phyloP scores from a whole-genome alignment of 2,329 filamentous ascomycete genomes.

The Curvularia lunata region DNA sequence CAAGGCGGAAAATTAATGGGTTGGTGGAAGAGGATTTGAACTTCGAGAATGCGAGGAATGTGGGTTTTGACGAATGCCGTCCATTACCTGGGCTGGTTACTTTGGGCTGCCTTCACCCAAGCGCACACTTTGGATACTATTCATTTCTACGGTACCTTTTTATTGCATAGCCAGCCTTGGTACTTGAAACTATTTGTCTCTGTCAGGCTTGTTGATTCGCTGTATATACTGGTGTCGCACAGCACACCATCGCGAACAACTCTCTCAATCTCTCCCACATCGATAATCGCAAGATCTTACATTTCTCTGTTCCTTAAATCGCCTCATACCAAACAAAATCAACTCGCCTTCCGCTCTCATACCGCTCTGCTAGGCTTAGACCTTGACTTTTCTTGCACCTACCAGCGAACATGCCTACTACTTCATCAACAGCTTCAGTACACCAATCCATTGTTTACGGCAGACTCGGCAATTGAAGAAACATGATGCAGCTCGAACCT shows the following conservation, averaged over 20 bases:
- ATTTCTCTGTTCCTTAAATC: neutral
- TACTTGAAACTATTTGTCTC: neutral
- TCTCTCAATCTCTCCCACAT: neutral
- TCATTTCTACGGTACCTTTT: neutral
- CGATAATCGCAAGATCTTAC: neutral
- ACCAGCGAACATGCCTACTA: neutral
- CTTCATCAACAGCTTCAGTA: neutral
- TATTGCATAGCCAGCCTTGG: neutral
- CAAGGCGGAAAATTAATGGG: neutral
- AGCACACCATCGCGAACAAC: neutral
- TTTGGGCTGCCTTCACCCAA: constrained; percentile 9
- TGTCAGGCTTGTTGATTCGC: neutral
- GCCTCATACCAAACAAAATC: neutral
- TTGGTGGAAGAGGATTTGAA: neutral
- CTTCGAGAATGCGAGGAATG: neutral
- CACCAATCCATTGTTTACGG: neutral
- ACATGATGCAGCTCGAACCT: neutral
- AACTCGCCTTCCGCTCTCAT: neutral
- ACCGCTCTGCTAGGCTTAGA: too few species aligned
- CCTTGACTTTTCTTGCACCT: neutral
- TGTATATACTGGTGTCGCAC: neutral
- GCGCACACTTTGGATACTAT: neutral
- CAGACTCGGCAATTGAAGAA: neutral
- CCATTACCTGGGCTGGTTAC: constrained; percentile 5
- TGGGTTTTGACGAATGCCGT: neutral